These are phyloP conservation scores for Dryas integrifolia DNA, from an alignment of 331 rosid genomes.

Conservation along the genomic window DNA sequence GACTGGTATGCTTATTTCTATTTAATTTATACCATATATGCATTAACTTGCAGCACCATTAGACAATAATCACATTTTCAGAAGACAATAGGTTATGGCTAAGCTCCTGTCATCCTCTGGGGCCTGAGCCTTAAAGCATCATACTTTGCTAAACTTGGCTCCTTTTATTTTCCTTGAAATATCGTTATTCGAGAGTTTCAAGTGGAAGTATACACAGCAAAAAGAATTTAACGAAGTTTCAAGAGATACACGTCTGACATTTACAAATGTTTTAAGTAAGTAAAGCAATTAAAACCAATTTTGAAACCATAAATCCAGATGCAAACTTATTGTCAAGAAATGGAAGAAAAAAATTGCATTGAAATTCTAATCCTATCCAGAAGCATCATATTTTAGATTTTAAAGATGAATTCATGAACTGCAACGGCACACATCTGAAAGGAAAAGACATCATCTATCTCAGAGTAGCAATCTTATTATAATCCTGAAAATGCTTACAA, in stretches of 20 bases:
- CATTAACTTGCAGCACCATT: background rate
- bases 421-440: too few relatives aligned
- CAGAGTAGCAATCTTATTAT: too few relatives aligned
- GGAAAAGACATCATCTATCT: too few relatives aligned
- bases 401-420: too few relatives aligned
- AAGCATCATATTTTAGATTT: too few relatives aligned
- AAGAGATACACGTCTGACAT: background rate
- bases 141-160: background rate
- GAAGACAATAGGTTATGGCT: background rate
- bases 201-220: too few relatives aligned
- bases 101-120: background rate
- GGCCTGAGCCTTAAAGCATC: too few relatives aligned
- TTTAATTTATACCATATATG: background rate
- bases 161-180: background rate
- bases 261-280: too few relatives aligned
- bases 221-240: background rate
- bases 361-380: too few relatives aligned
- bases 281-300: background rate
- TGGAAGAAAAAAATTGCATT: background rate
- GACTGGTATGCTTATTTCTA: slow-evolving; percentile 58
- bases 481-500: too few relatives aligned
- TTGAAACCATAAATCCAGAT: background rate
- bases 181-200: too few relatives aligned
- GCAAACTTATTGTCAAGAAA: background rate
- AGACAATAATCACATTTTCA: background rate